These are phyloP conservation scores for Mycotypha africana DNA, from an alignment of 371 early-diverging fungal genomes.

Conservation along the genomic window DNA sequence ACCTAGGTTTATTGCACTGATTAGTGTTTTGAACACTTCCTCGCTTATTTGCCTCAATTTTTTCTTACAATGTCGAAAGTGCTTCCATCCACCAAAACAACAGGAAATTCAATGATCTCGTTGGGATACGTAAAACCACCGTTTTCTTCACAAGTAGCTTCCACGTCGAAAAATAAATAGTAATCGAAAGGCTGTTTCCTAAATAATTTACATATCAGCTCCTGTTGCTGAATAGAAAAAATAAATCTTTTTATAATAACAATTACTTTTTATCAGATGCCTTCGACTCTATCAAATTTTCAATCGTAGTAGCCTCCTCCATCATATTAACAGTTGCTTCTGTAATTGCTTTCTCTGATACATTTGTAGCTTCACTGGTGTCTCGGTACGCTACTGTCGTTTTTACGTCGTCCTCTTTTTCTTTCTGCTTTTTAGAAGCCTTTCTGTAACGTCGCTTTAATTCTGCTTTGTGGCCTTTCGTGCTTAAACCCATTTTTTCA, in stretches of 20 bases:
- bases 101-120: conserved; percentile 87
- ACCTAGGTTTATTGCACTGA: no score
- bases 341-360: conserved; percentile 4
- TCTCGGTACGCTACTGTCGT: background rate
- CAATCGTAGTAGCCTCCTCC: background rate
- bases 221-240: background rate
- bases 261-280: no score
- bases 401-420: conserved; percentile 1
- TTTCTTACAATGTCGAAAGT: conserved; percentile 50
- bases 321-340: background rate
- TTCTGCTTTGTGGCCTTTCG: conserved; percentile 43
- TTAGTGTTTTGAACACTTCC: no score
- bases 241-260: background rate
- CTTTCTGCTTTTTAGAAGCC: conserved; percentile 31
- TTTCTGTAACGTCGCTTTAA: conserved; percentile 49
- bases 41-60: no score
- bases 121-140: conserved; percentile 54
- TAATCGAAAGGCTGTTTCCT: conserved; percentile 38
- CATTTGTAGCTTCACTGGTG: background rate
- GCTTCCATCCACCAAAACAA: conserved; percentile 59
- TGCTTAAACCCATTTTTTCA: conserved; percentile 36
- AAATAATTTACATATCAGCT: background rate
- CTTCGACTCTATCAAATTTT: no score
- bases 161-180: conserved; percentile 73
- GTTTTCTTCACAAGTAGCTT: conserved; percentile 72